Conservation (phyloP, 768 basidiomycete genomes). For the Mycena pura region DNA sequence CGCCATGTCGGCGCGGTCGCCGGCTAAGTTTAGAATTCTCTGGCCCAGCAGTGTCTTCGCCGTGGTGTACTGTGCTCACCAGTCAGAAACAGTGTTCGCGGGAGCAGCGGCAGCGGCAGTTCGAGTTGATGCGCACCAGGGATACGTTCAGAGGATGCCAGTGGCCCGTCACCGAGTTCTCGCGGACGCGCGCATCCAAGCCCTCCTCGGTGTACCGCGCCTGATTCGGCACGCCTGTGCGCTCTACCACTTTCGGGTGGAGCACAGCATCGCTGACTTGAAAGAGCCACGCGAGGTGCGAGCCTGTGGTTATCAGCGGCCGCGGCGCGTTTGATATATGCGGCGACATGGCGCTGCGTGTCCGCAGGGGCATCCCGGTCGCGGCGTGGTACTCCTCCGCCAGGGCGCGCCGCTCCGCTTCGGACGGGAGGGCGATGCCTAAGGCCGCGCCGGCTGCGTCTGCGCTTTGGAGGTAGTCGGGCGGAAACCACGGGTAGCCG, state of each 20-base stretch:
- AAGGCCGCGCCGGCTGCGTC: background rate
- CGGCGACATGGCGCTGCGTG: too few relatives aligned
- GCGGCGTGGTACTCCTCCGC: background rate
- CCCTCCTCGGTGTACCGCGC: conserved; percentile 9
- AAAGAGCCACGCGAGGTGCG: too few relatives aligned
- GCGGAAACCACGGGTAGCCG: background rate
- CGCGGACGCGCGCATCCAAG: conserved; percentile 1
- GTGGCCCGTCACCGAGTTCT: background rate
- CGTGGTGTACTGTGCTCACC: background rate
- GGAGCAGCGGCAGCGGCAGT: too few relatives aligned
- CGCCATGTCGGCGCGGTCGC: conserved; percentile 4
- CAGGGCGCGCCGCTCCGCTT: conserved; percentile 6
- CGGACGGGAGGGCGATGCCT: conserved; percentile 6
- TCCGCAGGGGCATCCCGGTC: background rate
- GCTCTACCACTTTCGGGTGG: too few relatives aligned
- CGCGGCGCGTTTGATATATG: background rate
- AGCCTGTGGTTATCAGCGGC: too few relatives aligned
- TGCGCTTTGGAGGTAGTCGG: background rate
- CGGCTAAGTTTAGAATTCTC: conserved; percentile 1
- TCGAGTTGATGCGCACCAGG: background rate
- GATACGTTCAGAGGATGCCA: conserved; percentile 7
- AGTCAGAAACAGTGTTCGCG: background rate
- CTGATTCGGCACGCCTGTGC: too few relatives aligned
- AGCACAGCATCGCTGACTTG: too few relatives aligned
- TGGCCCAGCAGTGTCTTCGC: conserved; percentile 2